Percentiles rank a stretch among this genome's conserved stretches.
These are phyloP conservation scores for Sporormia fimetaria DNA, from an alignment of 495 filamentous ascomycete species.

Conservation along the genomic window DNA sequence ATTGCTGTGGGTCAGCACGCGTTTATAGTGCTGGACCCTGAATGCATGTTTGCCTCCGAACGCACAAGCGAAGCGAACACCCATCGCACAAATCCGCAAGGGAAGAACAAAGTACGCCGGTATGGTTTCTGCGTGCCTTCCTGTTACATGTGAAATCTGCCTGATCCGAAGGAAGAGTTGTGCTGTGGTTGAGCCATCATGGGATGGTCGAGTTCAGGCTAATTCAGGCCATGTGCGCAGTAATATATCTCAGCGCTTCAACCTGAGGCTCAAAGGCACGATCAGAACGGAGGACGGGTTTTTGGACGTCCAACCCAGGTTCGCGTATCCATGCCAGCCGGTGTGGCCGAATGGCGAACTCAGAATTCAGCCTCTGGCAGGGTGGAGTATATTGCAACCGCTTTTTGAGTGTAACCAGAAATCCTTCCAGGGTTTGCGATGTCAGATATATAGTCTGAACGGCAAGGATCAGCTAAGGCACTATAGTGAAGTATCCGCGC, in stretches of 20 bases:
- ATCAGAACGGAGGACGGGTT: not conserved
- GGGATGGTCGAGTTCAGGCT: conserved; percentile 13
- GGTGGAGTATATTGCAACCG: conserved; percentile 6
- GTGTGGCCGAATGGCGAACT: conserved; percentile 6
- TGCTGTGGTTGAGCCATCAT: conserved; percentile 1
- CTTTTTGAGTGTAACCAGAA: conserved; percentile 15
- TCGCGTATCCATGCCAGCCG: not conserved
- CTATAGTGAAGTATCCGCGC: no score
- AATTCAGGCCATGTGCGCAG: conserved; percentile 12
- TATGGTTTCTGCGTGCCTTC: not conserved
- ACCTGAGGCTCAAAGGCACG: conserved; percentile 6
- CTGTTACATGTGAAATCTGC: not conserved
- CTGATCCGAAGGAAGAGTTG: not conserved
- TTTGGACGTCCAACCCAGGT: conserved; percentile 12
- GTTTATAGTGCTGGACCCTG: no score
- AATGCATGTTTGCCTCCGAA: no score
- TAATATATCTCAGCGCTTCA: conserved; percentile 3
- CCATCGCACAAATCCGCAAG: no score
- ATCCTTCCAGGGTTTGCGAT: conserved; percentile 6
- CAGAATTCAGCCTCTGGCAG: conserved; percentile 7
- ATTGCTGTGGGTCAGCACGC: no score
- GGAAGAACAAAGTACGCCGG: conserved; percentile 7
- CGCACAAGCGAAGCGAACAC: no score
- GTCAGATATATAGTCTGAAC: conserved; percentile 8
- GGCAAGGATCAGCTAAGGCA: no score